Evolutionary conservation across 257 asterid genomes (phyloP).

Genomic region (Nicotiana tomentosiformis): DNA sequence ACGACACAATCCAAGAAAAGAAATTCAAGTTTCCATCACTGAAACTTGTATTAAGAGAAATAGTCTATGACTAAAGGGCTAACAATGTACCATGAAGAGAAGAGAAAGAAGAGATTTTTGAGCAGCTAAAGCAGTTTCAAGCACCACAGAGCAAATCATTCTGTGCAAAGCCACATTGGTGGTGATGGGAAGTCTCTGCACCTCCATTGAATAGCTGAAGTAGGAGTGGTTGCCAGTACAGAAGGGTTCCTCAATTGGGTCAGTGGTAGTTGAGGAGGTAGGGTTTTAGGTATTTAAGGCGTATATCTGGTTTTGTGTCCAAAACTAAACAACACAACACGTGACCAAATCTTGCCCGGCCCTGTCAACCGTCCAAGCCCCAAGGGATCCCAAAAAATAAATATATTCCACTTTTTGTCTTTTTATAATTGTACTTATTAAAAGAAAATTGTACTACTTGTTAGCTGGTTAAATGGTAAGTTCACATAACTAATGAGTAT

Average conservation of each 20-base stretch:
- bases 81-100: conserved; percentile 32
- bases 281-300: not conserved
- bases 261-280: not conserved
- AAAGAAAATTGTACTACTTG: no score
- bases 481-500: no score
- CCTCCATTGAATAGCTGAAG: conserved; percentile 21
- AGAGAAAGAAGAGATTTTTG: conserved; percentile 25
- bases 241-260: not conserved
- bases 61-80: conserved; percentile 2
- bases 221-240: not conserved
- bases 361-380: no score
- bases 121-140: conserved; percentile 21
- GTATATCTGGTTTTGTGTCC: not conserved
- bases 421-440: no score
- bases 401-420: no score
- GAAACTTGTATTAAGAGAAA: not conserved
- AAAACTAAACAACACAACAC: not conserved
- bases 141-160: conserved; percentile 22
- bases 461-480: no score
- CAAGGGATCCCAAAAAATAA: not conserved
- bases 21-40: not conserved
- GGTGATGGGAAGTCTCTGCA: conserved; percentile 22
- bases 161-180: conserved; percentile 18
- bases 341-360: not conserved
- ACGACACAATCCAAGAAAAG: not conserved